A percentile compares a stretch with the other conserved stretches of the same genome.
Conservation (phyloP, 2,329 filamentous ascomycete genomes). For the Beauveria medogensis region DNA sequence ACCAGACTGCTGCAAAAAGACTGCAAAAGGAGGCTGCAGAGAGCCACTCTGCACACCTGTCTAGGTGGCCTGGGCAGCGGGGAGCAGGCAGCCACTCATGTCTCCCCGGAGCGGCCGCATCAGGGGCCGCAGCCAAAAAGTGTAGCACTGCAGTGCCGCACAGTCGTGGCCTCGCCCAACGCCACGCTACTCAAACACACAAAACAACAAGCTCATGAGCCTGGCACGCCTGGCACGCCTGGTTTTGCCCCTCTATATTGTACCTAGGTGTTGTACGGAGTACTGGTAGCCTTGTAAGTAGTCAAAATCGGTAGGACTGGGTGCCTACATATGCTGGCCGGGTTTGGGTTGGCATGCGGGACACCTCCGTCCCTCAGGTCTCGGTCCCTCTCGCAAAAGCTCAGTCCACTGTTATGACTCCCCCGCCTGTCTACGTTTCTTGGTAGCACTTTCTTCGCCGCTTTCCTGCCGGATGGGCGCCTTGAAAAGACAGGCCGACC, state of each 20-base stretch:
- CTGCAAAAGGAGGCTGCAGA: no score
- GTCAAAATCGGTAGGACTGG: no score
- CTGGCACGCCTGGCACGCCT: not conserved
- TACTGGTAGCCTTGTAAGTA: not conserved
- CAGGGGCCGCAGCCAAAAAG: not conserved
- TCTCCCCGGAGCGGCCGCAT: not conserved
- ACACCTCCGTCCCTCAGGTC: no score
- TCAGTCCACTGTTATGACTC: not conserved
- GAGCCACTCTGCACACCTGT: no score
- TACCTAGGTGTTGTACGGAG: not conserved
- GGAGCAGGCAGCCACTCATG: not conserved
- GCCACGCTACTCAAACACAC: not conserved
- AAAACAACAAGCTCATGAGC: not conserved
- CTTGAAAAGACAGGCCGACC: not conserved
- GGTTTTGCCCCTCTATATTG: not conserved
- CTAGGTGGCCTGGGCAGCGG: not conserved
- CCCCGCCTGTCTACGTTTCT: not conserved
- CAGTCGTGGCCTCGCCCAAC: not conserved
- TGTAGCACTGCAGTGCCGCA: not conserved
- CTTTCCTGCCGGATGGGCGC: not conserved
- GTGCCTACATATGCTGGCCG: no score
- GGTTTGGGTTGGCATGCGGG: no score
- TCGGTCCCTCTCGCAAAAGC: not conserved
- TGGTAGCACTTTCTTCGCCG: not conserved
- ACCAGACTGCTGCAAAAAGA: no score